Evolutionary conservation across 2,329 filamentous ascomycete genomes (phyloP), one percentile per base, ranked within the genome.

Genomic region (Sordariomycetes sp.): DNA sequence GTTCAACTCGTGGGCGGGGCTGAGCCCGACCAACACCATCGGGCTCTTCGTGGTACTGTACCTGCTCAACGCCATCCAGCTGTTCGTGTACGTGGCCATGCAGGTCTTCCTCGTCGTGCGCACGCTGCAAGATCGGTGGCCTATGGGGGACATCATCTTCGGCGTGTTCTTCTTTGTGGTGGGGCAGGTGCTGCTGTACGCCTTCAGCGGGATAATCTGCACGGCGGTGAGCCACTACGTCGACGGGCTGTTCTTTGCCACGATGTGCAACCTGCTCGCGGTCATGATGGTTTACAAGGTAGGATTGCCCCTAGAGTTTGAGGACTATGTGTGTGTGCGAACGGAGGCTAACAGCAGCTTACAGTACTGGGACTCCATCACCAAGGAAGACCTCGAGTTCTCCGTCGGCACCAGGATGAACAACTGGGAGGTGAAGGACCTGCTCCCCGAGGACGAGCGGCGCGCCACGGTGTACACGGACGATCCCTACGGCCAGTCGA

Each of bases 211-310:
- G 63, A 83, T 80, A 62, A 92, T 99, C 66, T 99, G 94, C 76
- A 80, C 87, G 56, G 82, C 83, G 53, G 85, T 92, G 46, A 86
- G 90, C 72, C 94, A 99, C 72, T 99, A 97, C 69, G 74, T 99
- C 54, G 94, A 99, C 68, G 93, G 93, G 0, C 74, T 97, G 54
- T 96, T 97, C 76, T 92, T 99, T 68, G 90, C 91, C 4, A 97
- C 93, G 0, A 86, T 93, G 58, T 94, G 91, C 77, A 99, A 99
- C 69, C 75, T 99, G 52, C 77, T 99, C 51, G 90, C 86, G 14
- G 93, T 99, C 61, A 99, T 99, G 94, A 99, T 97, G 94, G 86
- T 99, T 43, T 99, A 99, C 81, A 99, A 99, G 87, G 90, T 80
- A 73, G 57, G 73, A 66, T 22, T 22, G 40, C 32, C 20, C 16